Base-by-base conservation (phyloP, 176 grass and related monocot species). In the Microstegium vimineum region DNA sequence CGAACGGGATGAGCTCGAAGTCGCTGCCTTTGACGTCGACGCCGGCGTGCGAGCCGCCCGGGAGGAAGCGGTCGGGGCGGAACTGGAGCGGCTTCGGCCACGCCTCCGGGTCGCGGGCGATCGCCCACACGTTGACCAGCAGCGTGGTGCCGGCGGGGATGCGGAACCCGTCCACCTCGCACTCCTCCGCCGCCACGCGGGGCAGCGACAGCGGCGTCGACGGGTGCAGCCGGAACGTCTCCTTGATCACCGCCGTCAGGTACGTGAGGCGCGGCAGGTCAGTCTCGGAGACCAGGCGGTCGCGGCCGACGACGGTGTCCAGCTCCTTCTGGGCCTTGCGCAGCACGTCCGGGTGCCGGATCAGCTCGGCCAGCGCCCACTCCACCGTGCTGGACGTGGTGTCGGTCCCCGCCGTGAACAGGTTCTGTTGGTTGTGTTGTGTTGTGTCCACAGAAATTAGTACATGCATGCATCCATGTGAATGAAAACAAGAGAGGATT, bases 171-270 rank as follows among this genome's bases (percentile, higher is more conserved):
- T 5, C 66, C 18, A 68, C 66, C 66, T 68, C 66, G 66, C 66
- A 68, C 3, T 68, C 66, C 66, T 68, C 66, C 1, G 66, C 66
- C 20, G 66, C 66, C 1, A 68, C 66, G 20, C 34, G 34, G 4
- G 66, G 66, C 66, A 68, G 66, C 66, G 66, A 38, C 66, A 68
- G 66, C 66, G 66, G 66, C 66, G 66, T 68, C 34, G 66, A 37
- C 34, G 66, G 66, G 66, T 68, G 66, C 10, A 38, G 66, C 18
- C 66, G 8, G 66, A 68, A 68, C 32, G 66, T 68, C 66, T 68
- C 66, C 66, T 68, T 68, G 66, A 68, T 38, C 17, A 68, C 34
- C 34, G 66, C 66, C 66, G 66, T 6, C 34, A 68, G 33, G 66
- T 68, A 68, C 10, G 66, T 38, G 1, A 68, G 66, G 0, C 34